Evolutionary conservation across 192 early-diverging fungal genomes (phyloP).

Genomic region (Entomortierella lignicola): DNA sequence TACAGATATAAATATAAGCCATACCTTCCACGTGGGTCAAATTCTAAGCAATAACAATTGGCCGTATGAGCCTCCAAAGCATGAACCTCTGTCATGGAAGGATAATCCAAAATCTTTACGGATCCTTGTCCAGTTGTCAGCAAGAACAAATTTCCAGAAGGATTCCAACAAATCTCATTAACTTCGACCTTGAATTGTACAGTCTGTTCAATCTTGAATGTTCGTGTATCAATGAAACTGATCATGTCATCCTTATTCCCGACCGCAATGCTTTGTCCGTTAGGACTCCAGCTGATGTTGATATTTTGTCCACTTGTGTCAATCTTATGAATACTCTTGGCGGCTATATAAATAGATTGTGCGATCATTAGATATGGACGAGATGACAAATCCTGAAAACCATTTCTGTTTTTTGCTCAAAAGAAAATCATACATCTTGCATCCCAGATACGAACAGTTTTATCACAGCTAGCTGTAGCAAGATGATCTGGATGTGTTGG

Average conservation of each 20-base stretch:
- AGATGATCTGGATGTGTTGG: constrained; percentile 76
- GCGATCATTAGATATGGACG: too few species aligned
- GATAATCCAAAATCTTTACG: constrained; percentile 76
- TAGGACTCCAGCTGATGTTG: constrained; percentile 86
- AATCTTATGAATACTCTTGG: constrained; percentile 67
- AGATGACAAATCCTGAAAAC: too few species aligned
- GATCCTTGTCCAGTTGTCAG: constrained; percentile 83
- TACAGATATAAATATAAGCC: constrained; percentile 4
- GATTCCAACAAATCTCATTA: constrained; percentile 88
- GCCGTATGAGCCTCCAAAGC: constrained; percentile 78
- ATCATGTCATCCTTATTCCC: constrained; percentile 87
- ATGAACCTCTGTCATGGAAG: constrained; percentile 65
- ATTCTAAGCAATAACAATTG: constrained; percentile 84
- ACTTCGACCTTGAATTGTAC: constrained; percentile 55
- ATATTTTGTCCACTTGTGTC: constrained; percentile 85
- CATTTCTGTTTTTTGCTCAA: background rate
- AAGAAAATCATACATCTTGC: constrained; percentile 64
- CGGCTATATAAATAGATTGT: too few species aligned
- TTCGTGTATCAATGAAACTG: constrained; percentile 80
- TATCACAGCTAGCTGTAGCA: constrained; percentile 83
- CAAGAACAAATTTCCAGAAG: constrained; percentile 75
- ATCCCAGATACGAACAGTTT: constrained; percentile 86
- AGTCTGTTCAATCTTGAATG: constrained; percentile 27
- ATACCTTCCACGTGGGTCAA: constrained; percentile 78
- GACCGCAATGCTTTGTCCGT: constrained; percentile 81